Base-by-base conservation (phyloP, 179 eudicot genomes). In the Vitellaria paradoxa region DNA sequence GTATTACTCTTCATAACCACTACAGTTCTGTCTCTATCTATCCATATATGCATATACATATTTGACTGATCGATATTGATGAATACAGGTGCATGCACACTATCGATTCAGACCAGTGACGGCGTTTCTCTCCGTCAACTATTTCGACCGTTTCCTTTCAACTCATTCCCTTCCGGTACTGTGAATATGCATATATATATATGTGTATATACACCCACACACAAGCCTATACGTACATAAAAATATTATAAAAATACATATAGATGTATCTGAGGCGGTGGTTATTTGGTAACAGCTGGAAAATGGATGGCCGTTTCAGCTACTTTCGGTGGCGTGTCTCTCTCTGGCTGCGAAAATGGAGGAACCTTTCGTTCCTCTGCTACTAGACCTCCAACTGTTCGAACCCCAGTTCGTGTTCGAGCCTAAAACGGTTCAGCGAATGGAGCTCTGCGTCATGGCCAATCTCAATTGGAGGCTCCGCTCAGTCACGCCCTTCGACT, bases 261-360 rank as follows among this genome's bases (percentile, higher is more conserved):
- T 50, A 50, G 55, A 50, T 7, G 55, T 2, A 59, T 55, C 9
- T 18, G 63, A n/a, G 63, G 23, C 23, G 18, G n/a, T 59, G 63
- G 23, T 30, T 30, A 37, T 26, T 65, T 40, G 21, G 11, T 52
- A 15, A 65, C 76, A 80, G 79, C 20, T 70, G 79, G 79, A 18
- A 71, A 64, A 72, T 15, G 85, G 87, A 52, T 85, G 83, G 85
- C 75, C 75, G n/a, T 85, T 74, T 52, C 85, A 82, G 63, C 74
- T 85, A 11, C 79, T 85, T 26, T 52, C 87, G 26, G 80, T 77
- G 50, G 82, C 85, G 63, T 85, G 87, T 55, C 49, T 82, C 4
- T 85, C 87, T 1, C 60, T 85, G 4, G 85, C 83, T 13, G 85
- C 83, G 40, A 85, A 85, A 80, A 77, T 82, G 83, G 83, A 85